Percentiles rank a stretch among this genome's conserved stretches.
These are phyloP conservation scores for Suillus cothurnatus DNA, from an alignment of 768 basidiomycete species.

Conservation along the genomic window DNA sequence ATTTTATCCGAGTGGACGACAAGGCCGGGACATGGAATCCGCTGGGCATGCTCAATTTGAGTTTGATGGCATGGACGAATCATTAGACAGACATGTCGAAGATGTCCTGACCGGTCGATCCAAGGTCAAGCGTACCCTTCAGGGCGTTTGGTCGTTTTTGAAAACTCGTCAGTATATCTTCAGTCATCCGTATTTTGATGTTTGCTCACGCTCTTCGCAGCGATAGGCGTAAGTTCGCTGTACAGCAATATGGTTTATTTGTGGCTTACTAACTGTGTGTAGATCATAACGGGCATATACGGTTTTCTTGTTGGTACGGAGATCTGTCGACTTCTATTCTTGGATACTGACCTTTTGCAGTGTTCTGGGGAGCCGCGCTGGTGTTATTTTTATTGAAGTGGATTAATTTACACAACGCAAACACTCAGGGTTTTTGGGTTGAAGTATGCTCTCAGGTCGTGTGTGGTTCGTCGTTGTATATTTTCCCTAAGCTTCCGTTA, in stretches of 20 bases:
- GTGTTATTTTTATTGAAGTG: slow-evolving; percentile 69
- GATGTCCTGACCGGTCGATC: slow-evolving; percentile 68
- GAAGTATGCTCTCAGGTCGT: slow-evolving; percentile 76
- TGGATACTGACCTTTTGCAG: slow-evolving; percentile 33
- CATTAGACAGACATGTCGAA: slow-evolving; percentile 76
- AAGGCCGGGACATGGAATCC: slow-evolving; percentile 24
- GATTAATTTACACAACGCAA: slow-evolving; percentile 70
- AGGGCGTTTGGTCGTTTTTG: slow-evolving; percentile 80
- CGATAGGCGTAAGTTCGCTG: slow-evolving; percentile 61
- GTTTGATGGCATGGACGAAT: slow-evolving; percentile 45
- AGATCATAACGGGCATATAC: slow-evolving; percentile 60
- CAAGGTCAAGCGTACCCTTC: slow-evolving; percentile 56
- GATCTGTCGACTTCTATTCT: background rate
- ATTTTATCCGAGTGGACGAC: slow-evolving; percentile 33
- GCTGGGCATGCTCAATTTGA: slow-evolving; percentile 33
- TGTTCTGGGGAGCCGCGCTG: slow-evolving; percentile 87
- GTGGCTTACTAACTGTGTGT: background rate
- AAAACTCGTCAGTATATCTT: slow-evolving; percentile 68
- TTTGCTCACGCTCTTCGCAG: slow-evolving; percentile 33
- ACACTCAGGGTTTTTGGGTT: slow-evolving; percentile 80
- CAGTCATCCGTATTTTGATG: background rate
- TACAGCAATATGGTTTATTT: background rate
- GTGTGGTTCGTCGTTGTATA: slow-evolving; percentile 52
- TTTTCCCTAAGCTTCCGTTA: slow-evolving; percentile 1
- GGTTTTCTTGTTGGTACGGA: slow-evolving; percentile 69